phyloP scores from a whole-genome alignment of 2,329 filamentous ascomycete genomes.

The Rachicladosporium sp. region DNA sequence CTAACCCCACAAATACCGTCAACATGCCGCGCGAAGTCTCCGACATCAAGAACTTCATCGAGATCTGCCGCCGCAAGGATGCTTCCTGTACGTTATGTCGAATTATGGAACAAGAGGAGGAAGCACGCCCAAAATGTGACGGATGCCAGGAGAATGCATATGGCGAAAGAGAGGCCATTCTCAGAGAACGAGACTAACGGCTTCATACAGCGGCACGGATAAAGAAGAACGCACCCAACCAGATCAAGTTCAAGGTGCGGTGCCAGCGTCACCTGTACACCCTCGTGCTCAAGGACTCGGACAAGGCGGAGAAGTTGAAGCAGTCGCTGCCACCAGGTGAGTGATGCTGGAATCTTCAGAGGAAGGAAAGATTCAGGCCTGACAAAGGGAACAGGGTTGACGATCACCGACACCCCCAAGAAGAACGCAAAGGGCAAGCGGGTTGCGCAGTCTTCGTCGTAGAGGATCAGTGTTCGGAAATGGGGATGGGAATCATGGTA shows the following conservation, averaged over 20 bases:
- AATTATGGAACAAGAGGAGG: neutral
- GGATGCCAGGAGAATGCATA: too few species aligned
- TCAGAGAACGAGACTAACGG: conserved; percentile 1
- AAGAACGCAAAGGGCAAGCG: conserved; percentile 49
- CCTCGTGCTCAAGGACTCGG: conserved; percentile 92
- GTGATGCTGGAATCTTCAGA: too few species aligned
- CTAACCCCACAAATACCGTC: conserved; percentile 25
- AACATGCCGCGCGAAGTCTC: conserved; percentile 97
- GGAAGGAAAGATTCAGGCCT: too few species aligned
- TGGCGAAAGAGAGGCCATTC: too few species aligned
- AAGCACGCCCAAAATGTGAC: too few species aligned
- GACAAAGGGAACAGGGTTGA: conserved; percentile 33
- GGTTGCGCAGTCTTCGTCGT: conserved; percentile 18
- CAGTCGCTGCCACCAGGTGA: conserved; percentile 94
- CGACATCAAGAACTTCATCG: conserved; percentile 99
- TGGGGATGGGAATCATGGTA: too few species aligned
- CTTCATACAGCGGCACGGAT: conserved; percentile 35
- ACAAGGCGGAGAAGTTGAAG: conserved; percentile 99
- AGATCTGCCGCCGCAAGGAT: conserved; percentile 99
- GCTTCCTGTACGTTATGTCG: conserved; percentile 73
- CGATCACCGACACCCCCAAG: conserved; percentile 49
- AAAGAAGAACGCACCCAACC: conserved; percentile 84
- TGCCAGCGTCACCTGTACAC: conserved; percentile 91
- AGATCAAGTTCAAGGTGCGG: conserved; percentile 99
- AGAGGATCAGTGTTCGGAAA: too few species aligned